Conservation (phyloP, 306 rosid species). For the Cyclanthera cordifolia region DNA sequence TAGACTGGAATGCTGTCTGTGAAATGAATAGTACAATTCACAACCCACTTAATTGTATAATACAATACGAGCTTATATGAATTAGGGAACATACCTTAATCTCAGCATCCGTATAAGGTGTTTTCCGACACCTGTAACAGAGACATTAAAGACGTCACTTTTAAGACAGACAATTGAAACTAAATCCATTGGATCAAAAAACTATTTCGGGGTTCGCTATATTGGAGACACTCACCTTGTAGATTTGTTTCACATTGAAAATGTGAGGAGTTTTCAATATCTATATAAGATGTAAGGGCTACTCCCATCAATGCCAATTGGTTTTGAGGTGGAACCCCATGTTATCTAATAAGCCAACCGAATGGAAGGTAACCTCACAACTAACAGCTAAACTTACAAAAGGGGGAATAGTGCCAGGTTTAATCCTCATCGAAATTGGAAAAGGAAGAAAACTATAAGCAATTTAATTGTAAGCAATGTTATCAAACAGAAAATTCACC, state of each 20-base stretch:
- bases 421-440: neutral
- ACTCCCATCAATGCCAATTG: too few species aligned
- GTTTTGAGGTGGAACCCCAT: too few species aligned
- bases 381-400: neutral
- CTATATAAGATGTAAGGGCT: too few species aligned
- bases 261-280: too few species aligned
- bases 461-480: neutral
- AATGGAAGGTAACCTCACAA: neutral
- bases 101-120: conserved; percentile 78
- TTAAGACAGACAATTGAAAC: neutral
- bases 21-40: neutral
- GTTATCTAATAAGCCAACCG: too few species aligned
- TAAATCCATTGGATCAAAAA: neutral
- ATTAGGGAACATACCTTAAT: conserved; percentile 44
- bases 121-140: conserved; percentile 56
- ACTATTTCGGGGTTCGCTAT: neutral
- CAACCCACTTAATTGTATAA: neutral
- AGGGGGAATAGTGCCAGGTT: neutral
- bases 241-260: too few species aligned
- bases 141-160: conserved; percentile 2
- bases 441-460: neutral
- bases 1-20: conserved; percentile 83
- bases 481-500: conserved; percentile 31
- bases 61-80: neutral
- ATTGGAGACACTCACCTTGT: too few species aligned